Conservation (phyloP, 176 grass and related monocot genomes). For the Carex pumila region DNA sequence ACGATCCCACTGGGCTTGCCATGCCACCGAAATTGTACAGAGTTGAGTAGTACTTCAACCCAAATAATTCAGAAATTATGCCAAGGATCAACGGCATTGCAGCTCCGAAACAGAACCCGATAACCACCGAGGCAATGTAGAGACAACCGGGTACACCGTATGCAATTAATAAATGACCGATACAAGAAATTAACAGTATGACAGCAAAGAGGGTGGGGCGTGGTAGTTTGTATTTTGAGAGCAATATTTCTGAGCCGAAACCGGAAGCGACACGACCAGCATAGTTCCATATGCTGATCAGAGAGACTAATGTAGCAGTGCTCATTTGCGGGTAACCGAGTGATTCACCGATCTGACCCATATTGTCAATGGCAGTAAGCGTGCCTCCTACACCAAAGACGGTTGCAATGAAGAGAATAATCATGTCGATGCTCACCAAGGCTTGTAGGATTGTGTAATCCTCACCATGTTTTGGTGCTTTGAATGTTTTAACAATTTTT, state of each 20-base stretch:
- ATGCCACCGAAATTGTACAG: conserved; percentile 74
- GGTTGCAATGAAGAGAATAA: conserved; percentile 58
- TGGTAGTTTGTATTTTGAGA: conserved; percentile 42
- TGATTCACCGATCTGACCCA: conserved; percentile 73
- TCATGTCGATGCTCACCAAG: conserved; percentile 74
- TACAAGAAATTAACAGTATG: conserved; percentile 38
- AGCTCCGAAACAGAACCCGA: conserved; percentile 74
- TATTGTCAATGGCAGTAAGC: conserved; percentile 74
- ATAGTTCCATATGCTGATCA: conserved; percentile 93
- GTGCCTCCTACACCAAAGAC: conserved; percentile 70
- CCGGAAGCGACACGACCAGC: conserved; percentile 42
- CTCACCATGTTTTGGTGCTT: conserved; percentile 40
- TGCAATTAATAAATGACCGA: conserved; percentile 65
- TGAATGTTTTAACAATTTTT: conserved; percentile 26
- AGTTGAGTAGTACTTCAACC: conserved; percentile 88
- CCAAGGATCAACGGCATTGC: conserved; percentile 70
- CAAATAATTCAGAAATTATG: conserved; percentile 78
- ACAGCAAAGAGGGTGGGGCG: conserved; percentile 35
- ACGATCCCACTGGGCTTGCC: conserved; percentile 55
- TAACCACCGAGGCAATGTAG: conserved; percentile 58
- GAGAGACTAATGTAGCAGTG: conserved; percentile 57
- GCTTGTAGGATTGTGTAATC: conserved; percentile 81
- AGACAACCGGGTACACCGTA: conserved; percentile 36
- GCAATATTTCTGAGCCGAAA: conserved; percentile 58
- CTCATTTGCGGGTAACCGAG: conserved; percentile 49